Evolutionary conservation across 2,329 filamentous ascomycete genomes (phyloP), one percentile per base, ranked within the genome.

Genomic region (Pyrenophora graminea): DNA sequence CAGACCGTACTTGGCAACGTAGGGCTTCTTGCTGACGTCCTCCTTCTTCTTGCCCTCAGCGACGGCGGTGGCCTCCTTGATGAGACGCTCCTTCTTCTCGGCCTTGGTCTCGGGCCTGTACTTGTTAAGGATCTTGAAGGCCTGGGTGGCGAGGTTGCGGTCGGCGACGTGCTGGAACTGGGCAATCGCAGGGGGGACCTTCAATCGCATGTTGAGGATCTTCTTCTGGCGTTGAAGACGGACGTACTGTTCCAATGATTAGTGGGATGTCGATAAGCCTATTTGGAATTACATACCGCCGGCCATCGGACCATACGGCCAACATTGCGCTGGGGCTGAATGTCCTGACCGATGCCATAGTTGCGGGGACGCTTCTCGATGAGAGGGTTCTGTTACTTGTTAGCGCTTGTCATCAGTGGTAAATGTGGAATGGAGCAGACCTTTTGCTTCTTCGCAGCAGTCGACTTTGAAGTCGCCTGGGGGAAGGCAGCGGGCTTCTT

Each of bases 1-100:
- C 73, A 99, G 88, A 83, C 94, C 94, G 82, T 97, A 99, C 88
- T 99, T 99, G 85, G 94, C 92, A 67, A 89, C 82, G 82, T 97
- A 99, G 74, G 94, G 94, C 90, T 99, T 99, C 91, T 97, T 97
- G 89, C 86, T 90, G 77, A 96, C 93, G 74, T 71, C 69, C 86
- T 99, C 95, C 90, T 97, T 97, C 90, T 97, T 99, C 90, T 97
- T 97, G 80, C 95, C 94, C 80, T 97, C 92, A 78, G 91, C 87
- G 78, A 99, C 86, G 74, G 94, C 95, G 71, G 92, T 96, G 64
- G 95, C 94, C 86, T 99, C 94, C 86, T 96, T 91, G 78, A 90
- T 86, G 65, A 99, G 85, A 82, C 94, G 91, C 85, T 99, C 95
- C 88, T 97, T 99, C 91, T 99, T 99, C 88, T 97, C 93, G 71